Conservation (phyloP, 306 rosid genomes). For the Dicorynia guianensis region DNA sequence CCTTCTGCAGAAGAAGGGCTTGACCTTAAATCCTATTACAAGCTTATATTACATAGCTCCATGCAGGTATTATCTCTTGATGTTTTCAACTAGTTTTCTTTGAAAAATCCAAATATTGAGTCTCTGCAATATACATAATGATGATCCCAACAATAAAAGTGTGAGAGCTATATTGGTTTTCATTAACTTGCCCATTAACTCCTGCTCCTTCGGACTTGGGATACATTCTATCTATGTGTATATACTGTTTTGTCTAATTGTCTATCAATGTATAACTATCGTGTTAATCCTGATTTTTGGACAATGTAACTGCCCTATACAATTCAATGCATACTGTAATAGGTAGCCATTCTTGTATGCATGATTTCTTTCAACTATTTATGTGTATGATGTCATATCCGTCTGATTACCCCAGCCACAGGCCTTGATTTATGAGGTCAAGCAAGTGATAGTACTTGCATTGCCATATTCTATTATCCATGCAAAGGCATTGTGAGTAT, state of each 20-base stretch:
- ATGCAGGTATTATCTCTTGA: conserved; percentile 75
- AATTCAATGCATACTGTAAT: background rate
- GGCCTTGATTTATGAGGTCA: background rate
- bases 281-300: background rate
- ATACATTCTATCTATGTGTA: background rate
- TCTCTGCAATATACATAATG: background rate
- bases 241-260: background rate
- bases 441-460: background rate
- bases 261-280: background rate
- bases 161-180: background rate
- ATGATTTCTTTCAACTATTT: background rate
- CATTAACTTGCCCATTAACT: background rate
- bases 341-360: background rate
- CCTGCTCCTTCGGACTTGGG: conserved; percentile 1
- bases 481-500: background rate
- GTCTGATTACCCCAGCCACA: background rate
- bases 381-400: background rate
- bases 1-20: conserved; percentile 94
- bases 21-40: conserved; percentile 87
- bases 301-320: background rate
- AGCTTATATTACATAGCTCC: conserved; percentile 98
- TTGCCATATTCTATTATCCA: background rate
- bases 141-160: background rate
- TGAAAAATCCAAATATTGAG: background rate
- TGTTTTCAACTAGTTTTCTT: conserved; percentile 24